phyloP scores from a whole-genome alignment of 208 protist species.

The Naegleria lovaniensis region DNA sequence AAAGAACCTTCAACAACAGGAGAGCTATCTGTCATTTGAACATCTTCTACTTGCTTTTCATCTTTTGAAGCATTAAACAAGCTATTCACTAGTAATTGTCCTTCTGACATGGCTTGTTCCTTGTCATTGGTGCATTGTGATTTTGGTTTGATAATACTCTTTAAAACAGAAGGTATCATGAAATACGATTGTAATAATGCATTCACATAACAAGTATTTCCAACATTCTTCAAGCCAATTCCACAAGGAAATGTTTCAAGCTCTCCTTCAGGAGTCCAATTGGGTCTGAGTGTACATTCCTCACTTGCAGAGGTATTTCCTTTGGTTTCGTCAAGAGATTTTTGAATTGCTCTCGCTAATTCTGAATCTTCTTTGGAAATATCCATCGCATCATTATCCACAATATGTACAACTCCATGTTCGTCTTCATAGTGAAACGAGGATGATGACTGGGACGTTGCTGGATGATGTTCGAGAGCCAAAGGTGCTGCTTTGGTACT shows the following conservation, averaged over 20 bases:
- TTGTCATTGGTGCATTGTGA: not conserved
- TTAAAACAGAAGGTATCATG: not conserved
- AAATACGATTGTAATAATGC: slow-evolving; percentile 10
- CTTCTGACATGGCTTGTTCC: not conserved
- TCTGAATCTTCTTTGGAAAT: not conserved
- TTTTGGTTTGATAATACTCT: not conserved
- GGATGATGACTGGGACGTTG: not conserved
- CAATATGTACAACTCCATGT: not conserved
- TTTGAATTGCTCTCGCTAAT: not conserved
- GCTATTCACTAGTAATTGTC: not conserved
- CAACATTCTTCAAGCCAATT: slow-evolving; percentile 16
- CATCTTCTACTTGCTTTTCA: not conserved
- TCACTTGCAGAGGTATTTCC: not conserved
- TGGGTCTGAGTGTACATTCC: not conserved
- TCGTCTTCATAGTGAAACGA: not conserved
- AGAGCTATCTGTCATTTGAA: not conserved
- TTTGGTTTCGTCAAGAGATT: not conserved
- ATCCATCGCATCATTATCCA: not conserved
- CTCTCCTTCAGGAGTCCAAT: not conserved
- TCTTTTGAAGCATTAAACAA: not conserved
- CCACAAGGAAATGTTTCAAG: not conserved
- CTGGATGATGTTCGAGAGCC: too few relatives aligned
- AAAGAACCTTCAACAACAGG: not conserved
- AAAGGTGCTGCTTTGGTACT: not conserved
- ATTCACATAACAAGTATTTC: slow-evolving; percentile 27